These are phyloP conservation scores for Punctularia strigosozonata DNA, from an alignment of 768 basidiomycete genomes.

Conservation along the genomic window DNA sequence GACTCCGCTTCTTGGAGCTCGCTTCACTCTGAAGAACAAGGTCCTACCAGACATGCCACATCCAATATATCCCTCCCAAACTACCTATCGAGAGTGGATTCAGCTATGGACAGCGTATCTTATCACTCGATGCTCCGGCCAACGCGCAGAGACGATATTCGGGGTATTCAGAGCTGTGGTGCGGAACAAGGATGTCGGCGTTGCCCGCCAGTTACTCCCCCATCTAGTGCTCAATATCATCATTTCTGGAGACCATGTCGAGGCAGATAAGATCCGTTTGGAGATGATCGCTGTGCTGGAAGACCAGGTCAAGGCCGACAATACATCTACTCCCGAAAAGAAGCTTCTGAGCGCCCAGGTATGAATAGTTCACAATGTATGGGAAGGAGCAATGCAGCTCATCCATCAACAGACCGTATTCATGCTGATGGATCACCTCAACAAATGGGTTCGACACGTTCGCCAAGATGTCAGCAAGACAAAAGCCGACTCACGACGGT, in stretches of 20 bases:
- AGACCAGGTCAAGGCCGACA: slow-evolving; percentile 67
- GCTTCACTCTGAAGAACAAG: slow-evolving; percentile 42
- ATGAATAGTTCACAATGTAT: slow-evolving; percentile 5
- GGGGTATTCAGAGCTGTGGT: slow-evolving; percentile 67
- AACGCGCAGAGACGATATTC: slow-evolving; percentile 59
- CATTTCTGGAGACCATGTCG: slow-evolving; percentile 56
- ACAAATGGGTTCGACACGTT: slow-evolving; percentile 72
- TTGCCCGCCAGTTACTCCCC: slow-evolving; percentile 86
- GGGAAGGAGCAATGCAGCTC: background rate
- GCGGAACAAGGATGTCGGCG: slow-evolving; percentile 81
- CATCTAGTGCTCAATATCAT: slow-evolving; percentile 84
- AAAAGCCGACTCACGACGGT: slow-evolving; percentile 39
- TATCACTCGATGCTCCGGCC: slow-evolving; percentile 50
- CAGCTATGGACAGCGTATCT: slow-evolving; percentile 81
- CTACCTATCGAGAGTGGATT: slow-evolving; percentile 94
- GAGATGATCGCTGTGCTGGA: slow-evolving; percentile 77
- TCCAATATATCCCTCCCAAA: slow-evolving; percentile 68
- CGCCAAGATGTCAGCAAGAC: slow-evolving; percentile 45
- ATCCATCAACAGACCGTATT: slow-evolving; percentile 68
- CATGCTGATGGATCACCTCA: slow-evolving; percentile 89
- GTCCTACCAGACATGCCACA: slow-evolving; percentile 29
- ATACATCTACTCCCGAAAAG: slow-evolving; percentile 58
- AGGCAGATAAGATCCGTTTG: slow-evolving; percentile 48
- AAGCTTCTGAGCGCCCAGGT: slow-evolving; percentile 93
- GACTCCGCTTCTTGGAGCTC: slow-evolving; percentile 67